phyloP scores from a whole-genome alignment of 1,139 yeast genomes.

The Pichia sp. region DNA sequence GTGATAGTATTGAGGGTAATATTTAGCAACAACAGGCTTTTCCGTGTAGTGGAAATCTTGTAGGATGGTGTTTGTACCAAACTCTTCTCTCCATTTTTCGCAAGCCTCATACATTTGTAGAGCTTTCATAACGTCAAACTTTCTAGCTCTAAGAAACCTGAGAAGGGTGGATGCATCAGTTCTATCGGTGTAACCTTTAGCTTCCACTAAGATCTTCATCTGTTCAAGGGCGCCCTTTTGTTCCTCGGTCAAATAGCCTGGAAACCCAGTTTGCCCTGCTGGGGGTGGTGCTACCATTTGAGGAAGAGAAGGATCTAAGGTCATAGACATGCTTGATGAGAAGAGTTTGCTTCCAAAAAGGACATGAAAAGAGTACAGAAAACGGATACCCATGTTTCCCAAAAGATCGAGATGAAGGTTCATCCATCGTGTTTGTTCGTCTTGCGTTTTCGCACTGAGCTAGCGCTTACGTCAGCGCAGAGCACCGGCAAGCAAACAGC shows the following conservation, averaged over 20 bases:
- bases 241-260: constrained; percentile 67
- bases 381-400: too few relatives aligned
- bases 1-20: constrained; percentile 95
- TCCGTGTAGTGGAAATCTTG: constrained; percentile 84
- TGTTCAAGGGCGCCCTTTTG: constrained; percentile 56
- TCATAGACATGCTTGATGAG: neutral
- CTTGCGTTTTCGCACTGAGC: too few relatives aligned
- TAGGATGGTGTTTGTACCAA: constrained; percentile 80
- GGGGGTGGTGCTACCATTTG: constrained; percentile 52
- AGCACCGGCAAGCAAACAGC: too few relatives aligned
- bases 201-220: constrained; percentile 51
- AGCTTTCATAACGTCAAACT: constrained; percentile 77
- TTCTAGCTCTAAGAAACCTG: constrained; percentile 90
- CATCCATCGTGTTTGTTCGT: too few relatives aligned
- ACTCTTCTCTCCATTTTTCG: constrained; percentile 86
- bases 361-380: neutral
- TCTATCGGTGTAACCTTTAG: constrained; percentile 63
- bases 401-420: too few relatives aligned
- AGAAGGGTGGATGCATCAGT: constrained; percentile 80
- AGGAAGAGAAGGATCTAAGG: constrained; percentile 18
- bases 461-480: too few relatives aligned
- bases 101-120: constrained; percentile 77
- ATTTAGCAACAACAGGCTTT: constrained; percentile 81
- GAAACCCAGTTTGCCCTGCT: constrained; percentile 61
- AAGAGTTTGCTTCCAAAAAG: neutral